Evolutionary conservation across 306 rosid species (phyloP), one percentile per base, ranked within the genome.

Genomic region (Medicago ruthenica): DNA sequence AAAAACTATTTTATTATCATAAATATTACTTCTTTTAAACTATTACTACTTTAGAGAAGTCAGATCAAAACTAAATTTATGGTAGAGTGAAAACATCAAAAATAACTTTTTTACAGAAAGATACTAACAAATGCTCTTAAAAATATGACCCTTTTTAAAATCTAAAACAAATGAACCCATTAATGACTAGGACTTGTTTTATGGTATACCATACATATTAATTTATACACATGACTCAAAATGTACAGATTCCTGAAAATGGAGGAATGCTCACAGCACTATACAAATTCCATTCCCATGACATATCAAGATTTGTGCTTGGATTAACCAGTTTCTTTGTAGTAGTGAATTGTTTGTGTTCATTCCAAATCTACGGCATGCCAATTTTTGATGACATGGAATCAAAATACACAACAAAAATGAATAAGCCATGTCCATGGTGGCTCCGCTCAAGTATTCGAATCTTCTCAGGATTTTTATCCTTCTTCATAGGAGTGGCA

Each of bases 301-400:
- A 86, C 4, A 85, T 79, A 71, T 83, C 90, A 72, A 79, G 64
- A 69, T 76, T 79, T 36, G 68, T 83, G 13, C 86, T 86, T 0
- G 90, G 82, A 3, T 13, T 83, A 1, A 79, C 74, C 0, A 84
- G 82, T 5, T 20, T 81, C 0, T 83, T 84, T 5, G 84, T 86
- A 14, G 85, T 86, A 4, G 63, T 83, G 24, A 86, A 86, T 64
- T 82, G 74, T 1, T n/a, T 84, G 58, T 81, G 87, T 58, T 86
- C 89, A 2, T 86, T 86, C 70, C 90, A 83, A 79, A 81, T 86
- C 51, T 86, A 83, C 20, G 85, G 84, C 79, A 86, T 86, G 90
- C 90, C 87, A 18, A 71, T 54, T n/a, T 83, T 86, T 5, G 90
- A 86, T 64, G 86, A 83, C 74, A 54, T 83, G 84, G 90, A 86